Conservation (phyloP, 208 protist genomes). For the Blastocrithidia nonstop region DNA sequence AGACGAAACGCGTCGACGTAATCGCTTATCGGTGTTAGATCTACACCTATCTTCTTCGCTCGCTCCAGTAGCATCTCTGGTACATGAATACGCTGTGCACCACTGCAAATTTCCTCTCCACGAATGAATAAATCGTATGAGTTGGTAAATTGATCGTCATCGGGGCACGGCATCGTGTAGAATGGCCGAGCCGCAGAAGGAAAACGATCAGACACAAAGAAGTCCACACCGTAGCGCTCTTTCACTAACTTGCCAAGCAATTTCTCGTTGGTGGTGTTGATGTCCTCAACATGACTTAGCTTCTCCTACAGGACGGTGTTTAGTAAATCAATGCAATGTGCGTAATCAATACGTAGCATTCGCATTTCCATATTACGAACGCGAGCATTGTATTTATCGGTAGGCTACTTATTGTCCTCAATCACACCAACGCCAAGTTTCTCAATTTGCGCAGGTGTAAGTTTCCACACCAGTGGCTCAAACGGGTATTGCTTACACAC, state of each 20-base stretch:
- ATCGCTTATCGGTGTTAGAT: slow-evolving; percentile 74
- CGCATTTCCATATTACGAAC: slow-evolving; percentile 62
- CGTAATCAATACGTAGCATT: slow-evolving; percentile 86
- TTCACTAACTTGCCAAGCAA: slow-evolving; percentile 93
- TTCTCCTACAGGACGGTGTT: slow-evolving; percentile 74
- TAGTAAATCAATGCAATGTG: slow-evolving; percentile 90
- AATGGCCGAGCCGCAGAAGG: slow-evolving; percentile 95
- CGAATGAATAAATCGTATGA: slow-evolving; percentile 99
- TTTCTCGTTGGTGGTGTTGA: slow-evolving; percentile 93
- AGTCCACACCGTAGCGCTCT: slow-evolving; percentile 97
- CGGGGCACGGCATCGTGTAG: slow-evolving; percentile 99
- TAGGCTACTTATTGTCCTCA: slow-evolving; percentile 42
- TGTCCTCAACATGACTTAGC: slow-evolving; percentile 75
- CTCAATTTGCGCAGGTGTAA: slow-evolving; percentile 62
- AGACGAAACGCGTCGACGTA: slow-evolving; percentile 99
- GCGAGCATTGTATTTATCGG: slow-evolving; percentile 60
- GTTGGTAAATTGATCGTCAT: slow-evolving; percentile 84
- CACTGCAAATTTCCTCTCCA: slow-evolving; percentile 99
- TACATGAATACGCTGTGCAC: slow-evolving; percentile 99
- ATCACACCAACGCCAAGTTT: slow-evolving; percentile 78
- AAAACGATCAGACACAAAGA: slow-evolving; percentile 99
- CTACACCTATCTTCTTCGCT: slow-evolving; percentile 69
- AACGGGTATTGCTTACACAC: slow-evolving; percentile 89
- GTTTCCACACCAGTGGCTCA: slow-evolving; percentile 77
- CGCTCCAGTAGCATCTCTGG: slow-evolving; percentile 80